Evolutionary conservation across 306 rosid species (phyloP).

Genomic region (Cicer cuneatum): DNA sequence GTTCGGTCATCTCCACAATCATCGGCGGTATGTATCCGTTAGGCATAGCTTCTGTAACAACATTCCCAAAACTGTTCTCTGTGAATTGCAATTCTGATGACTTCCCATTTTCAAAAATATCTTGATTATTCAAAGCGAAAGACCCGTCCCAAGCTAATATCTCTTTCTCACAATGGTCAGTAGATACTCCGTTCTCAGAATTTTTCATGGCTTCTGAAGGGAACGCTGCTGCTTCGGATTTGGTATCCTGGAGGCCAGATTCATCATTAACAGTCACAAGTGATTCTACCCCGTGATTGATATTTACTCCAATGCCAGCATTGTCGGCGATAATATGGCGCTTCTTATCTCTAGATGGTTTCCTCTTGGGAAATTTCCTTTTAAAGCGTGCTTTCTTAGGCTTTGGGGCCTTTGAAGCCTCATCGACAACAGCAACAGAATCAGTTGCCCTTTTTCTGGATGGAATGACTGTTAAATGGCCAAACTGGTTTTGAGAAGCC

Average conservation of each 20-base stretch:
- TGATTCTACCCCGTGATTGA: conserved; percentile 32
- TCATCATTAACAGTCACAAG: conserved; percentile 31
- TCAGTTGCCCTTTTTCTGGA: conserved; percentile 58
- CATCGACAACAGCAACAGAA: conserved; percentile 41
- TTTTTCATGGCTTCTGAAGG: conserved; percentile 41
- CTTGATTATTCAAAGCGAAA: conserved; percentile 30
- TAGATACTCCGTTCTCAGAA: conserved; percentile 37
- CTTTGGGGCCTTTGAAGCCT: conserved; percentile 53
- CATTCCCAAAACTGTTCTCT: conserved; percentile 41
- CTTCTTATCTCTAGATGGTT: conserved; percentile 40
- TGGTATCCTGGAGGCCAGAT: conserved; percentile 32
- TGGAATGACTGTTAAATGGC: conserved; percentile 76
- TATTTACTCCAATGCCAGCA: conserved; percentile 23
- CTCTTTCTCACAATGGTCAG: conserved; percentile 42
- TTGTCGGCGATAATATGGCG: conserved; percentile 37
- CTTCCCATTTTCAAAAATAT: conserved; percentile 41
- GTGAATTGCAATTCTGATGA: conserved; percentile 40
- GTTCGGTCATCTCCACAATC: conserved; percentile 42
- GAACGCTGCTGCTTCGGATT: conserved; percentile 28
- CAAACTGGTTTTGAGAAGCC: conserved; percentile 51
- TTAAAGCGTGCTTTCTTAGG: conserved; percentile 60
- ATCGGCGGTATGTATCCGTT: conserved; percentile 30
- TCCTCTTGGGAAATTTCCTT: conserved; percentile 57
- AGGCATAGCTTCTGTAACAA: conserved; percentile 23
- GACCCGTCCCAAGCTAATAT: conserved; percentile 42